Evolutionary conservation across 2,329 filamentous ascomycete genomes (phyloP).

Genomic region (Alternaria dauci): DNA sequence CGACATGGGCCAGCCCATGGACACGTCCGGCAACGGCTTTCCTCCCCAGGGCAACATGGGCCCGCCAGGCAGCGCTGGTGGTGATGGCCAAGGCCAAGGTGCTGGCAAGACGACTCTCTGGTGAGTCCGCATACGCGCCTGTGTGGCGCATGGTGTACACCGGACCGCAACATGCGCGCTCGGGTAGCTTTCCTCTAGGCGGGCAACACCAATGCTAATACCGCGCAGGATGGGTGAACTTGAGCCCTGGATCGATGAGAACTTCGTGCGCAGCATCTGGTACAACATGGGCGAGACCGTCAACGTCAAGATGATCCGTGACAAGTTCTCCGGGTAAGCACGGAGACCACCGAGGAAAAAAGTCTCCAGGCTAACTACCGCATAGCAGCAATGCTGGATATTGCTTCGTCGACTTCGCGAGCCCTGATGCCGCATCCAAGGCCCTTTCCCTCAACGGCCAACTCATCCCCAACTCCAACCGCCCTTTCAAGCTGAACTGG

Average conservation of each 20-base stretch:
- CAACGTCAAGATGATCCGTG: constrained; percentile 99
- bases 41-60: constrained; percentile 59
- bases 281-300: constrained; percentile 92
- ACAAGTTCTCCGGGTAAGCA: constrained; percentile 94
- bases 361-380: constrained; percentile 43
- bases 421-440: constrained; percentile 85
- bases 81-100: constrained; percentile 51
- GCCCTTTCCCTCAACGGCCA: constrained; percentile 89
- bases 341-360: constrained; percentile 20
- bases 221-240: constrained; percentile 92
- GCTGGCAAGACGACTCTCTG: constrained; percentile 63
- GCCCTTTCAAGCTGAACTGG: constrained; percentile 99
- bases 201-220: constrained; percentile 30
- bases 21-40: constrained; percentile 61
- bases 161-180: constrained; percentile 3
- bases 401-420: constrained; percentile 94
- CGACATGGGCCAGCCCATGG: constrained; percentile 66
- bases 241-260: constrained; percentile 99
- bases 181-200: background rate
- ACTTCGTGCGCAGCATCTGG: constrained; percentile 95
- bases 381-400: constrained; percentile 96
- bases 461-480: constrained; percentile 90
- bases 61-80: constrained; percentile 49
- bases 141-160: constrained; percentile 2
- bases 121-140: constrained; percentile 46